Evolutionary conservation across 129 eudicot genomes (phyloP), one percentile per base, ranked within the genome.

Genomic region (Kitagawia praeruptora): DNA sequence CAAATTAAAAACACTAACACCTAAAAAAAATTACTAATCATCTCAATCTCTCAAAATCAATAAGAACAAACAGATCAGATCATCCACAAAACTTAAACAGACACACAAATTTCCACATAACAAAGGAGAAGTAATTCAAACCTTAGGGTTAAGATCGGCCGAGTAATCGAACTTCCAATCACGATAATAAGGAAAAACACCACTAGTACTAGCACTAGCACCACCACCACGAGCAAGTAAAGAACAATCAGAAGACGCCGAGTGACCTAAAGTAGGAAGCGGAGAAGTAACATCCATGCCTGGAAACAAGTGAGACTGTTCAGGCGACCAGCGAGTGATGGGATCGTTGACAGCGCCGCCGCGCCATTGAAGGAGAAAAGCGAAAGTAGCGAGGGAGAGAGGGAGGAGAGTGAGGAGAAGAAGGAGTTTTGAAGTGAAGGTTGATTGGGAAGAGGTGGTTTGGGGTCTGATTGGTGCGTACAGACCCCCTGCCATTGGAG

Each of bases 61-160:
- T 7, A 0, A 51, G 2, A 23, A 25, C 10, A 58, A 23, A 23
- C 66, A 58, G 66, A 58, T 58, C 66, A 58, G 66, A 58, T 58
- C 66, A 58, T 18, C 25, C 31, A 58, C 31, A 58, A 58, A 79
- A 14, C 53, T 47, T 4, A 19, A 5, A 23, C 66, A 23, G 2
- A n/a, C 66, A 23, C 28, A 6, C 3, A 8, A 7, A 23, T 8
- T 11, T 46, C 10, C 38, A 13, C 40, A 66, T n/a, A 49, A n/a
- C 44, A 2, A 4, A 44, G 53, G 2, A 34, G 37, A 34, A 34
- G 2, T 18, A 83, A 49, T 14, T 4, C 45, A 6, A 28, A 93
- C 98, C 98, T 91, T 91, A 58, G 98, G 98, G 79, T 88, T 93
- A 58, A 93, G 95, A 93, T 93, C 97, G 61, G 87, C 51, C 23